These are phyloP conservation scores for Avicennia marina DNA, from an alignment of 257 asterid genomes.

Conservation along the genomic window DNA sequence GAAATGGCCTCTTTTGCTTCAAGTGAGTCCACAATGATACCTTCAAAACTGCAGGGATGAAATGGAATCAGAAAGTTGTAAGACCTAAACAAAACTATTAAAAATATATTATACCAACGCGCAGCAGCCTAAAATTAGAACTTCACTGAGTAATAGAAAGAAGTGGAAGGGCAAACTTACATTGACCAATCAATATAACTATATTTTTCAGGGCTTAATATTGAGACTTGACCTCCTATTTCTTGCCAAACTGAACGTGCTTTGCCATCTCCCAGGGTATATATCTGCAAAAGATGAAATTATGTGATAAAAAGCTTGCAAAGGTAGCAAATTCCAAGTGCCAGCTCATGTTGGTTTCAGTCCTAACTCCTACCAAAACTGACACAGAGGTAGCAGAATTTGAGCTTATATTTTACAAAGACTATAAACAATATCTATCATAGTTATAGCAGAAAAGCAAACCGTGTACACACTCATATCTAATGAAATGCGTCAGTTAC, in stretches of 20 bases:
- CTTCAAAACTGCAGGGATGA: conserved; percentile 70
- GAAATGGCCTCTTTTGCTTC: conserved; percentile 75
- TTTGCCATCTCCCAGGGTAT: conserved; percentile 68
- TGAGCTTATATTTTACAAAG: too few species aligned
- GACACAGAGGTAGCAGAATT: too few species aligned
- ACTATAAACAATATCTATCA: too few species aligned
- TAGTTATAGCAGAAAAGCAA: too few species aligned
- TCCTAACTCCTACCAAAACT: too few species aligned
- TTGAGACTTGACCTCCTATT: conserved; percentile 68
- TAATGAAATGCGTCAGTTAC: too few species aligned
- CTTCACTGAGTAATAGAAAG: conserved; percentile 20
- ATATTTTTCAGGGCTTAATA: conserved; percentile 73
- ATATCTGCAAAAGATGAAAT: conserved; percentile 48
- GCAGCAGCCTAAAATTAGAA: conserved; percentile 11
- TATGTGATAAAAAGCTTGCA: neutral
- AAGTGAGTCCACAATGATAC: conserved; percentile 75
- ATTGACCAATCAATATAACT: conserved; percentile 83
- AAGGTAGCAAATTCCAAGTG: neutral
- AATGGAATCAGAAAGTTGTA: conserved; percentile 25
- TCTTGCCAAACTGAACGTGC: conserved; percentile 72
- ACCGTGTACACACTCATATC: too few species aligned
- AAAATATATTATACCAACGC: conserved; percentile 5
- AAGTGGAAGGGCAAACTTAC: conserved; percentile 46
- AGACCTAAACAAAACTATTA: conserved; percentile 17
- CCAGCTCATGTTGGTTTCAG: too few species aligned